A percentile compares a stretch with the other conserved stretches of the same genome.
Evolutionary conservation across 345 rosid species (phyloP).

Genomic region (Citrus glauca): DNA sequence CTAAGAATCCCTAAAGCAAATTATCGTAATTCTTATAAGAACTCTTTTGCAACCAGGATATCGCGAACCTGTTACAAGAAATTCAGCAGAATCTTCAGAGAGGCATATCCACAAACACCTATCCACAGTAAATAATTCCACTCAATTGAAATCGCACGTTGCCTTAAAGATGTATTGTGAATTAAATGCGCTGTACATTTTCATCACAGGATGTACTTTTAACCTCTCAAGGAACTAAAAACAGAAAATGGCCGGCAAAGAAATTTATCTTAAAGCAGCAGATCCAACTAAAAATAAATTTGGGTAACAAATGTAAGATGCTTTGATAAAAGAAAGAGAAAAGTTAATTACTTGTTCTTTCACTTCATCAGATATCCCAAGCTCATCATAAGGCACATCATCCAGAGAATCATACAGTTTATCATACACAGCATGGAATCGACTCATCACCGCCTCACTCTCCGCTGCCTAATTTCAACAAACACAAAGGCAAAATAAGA

Average conservation of each 20-base stretch:
- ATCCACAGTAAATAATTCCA: background rate
- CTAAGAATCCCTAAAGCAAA: background rate
- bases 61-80: background rate
- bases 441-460: constrained; percentile 51
- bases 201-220: background rate
- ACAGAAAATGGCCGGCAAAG: background rate
- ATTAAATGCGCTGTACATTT: background rate
- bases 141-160: background rate
- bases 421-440: constrained; percentile 50
- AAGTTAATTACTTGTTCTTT: constrained; percentile 46
- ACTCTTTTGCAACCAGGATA: background rate
- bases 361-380: constrained; percentile 56
- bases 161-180: background rate
- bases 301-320: background rate
- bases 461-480: constrained; percentile 45
- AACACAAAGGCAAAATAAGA: background rate
- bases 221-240: background rate
- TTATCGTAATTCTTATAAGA: background rate
- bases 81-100: background rate
- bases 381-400: constrained; percentile 36
- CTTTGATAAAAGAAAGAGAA: background rate
- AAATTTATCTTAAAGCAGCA: background rate
- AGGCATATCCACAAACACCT: background rate
- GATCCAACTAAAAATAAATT: constrained; percentile 3
- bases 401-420: constrained; percentile 46